A percentile compares a stretch with the other conserved stretches of the same genome.
Conservation (phyloP, 345 rosid species). For the Psidium friedrichsthalianum region DNA sequence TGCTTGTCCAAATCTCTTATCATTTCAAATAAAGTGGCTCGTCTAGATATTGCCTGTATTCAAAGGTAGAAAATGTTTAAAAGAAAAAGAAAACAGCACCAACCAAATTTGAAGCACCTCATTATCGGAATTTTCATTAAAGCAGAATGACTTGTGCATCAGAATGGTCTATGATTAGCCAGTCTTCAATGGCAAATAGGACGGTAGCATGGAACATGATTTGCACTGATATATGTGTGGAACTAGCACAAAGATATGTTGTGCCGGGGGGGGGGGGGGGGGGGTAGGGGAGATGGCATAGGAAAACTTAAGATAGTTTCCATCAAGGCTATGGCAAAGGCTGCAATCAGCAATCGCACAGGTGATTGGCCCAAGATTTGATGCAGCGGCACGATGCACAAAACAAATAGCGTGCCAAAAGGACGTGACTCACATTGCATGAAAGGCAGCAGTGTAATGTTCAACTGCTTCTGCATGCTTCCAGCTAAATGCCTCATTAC, state of each 20-base stretch:
- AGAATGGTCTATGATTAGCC: background rate
- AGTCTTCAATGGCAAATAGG: background rate
- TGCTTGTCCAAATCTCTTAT: constrained; percentile 85
- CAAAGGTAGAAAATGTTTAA: background rate
- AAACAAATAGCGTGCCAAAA: constrained; percentile 89
- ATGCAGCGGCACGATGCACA: constrained; percentile 96
- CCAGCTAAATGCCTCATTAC: constrained; percentile 92
- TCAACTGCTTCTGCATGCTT: constrained; percentile 85
- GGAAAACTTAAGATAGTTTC: constrained; percentile 63
- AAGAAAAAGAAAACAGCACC: background rate
- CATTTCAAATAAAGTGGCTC: constrained; percentile 77
- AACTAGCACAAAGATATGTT: background rate
- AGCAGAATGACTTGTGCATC: background rate
- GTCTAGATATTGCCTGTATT: constrained; percentile 77
- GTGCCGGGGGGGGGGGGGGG: background rate
- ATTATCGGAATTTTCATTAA: background rate
- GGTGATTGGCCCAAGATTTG: constrained; percentile 66
- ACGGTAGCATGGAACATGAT: background rate
- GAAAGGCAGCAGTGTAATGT: constrained; percentile 79
- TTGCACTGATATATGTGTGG: background rate
- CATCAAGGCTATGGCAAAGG: constrained; percentile 83
- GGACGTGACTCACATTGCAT: constrained; percentile 69
- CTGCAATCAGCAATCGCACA: constrained; percentile 98
- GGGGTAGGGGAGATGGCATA: background rate
- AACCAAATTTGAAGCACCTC: background rate